Evolutionary conservation across 257 asterid species (phyloP).

Genomic region (Verbascum thapsus): DNA sequence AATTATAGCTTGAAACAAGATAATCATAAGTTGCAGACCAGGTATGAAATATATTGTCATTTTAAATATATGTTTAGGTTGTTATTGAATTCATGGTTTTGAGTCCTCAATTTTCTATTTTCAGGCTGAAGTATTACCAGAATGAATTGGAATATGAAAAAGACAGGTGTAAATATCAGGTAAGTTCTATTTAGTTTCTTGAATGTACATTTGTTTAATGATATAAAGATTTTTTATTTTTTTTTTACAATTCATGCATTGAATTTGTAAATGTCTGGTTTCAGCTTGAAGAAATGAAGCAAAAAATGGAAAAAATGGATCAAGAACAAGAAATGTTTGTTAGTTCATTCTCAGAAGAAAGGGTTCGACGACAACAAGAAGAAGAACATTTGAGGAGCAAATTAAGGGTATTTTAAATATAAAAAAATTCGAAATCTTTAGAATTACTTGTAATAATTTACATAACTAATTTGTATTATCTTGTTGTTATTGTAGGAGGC

Average conservation of each 20-base stretch:
- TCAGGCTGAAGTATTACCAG: constrained; percentile 42
- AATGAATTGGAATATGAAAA: constrained; percentile 38
- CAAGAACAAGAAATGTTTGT: constrained; percentile 39
- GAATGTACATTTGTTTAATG: too few species aligned
- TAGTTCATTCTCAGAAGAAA: constrained; percentile 42
- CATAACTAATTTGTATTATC: not conserved
- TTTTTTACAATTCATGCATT: not conserved
- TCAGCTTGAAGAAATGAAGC: constrained; percentile 42
- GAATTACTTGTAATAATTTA: too few species aligned
- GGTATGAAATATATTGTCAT: constrained; percentile 32
- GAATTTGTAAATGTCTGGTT: not conserved
- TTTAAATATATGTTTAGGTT: not conserved
- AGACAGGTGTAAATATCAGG: constrained; percentile 38
- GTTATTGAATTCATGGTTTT: not conserved
- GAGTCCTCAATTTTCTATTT: not conserved
- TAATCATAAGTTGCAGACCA: constrained; percentile 32
- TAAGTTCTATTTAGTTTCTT: constrained; percentile 2
- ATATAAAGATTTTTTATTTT: not conserved
- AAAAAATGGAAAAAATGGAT: constrained; percentile 30
- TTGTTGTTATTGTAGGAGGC: constrained; percentile 45
- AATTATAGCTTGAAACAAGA: constrained; percentile 39
- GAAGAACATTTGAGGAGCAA: constrained; percentile 51
- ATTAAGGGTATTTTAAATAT: constrained; percentile 40
- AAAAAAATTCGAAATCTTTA: too few species aligned
- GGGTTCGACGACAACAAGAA: constrained; percentile 42